Evolutionary conservation across 2,329 filamentous ascomycete genomes (phyloP).

Genomic region (Xylaria sp.): DNA sequence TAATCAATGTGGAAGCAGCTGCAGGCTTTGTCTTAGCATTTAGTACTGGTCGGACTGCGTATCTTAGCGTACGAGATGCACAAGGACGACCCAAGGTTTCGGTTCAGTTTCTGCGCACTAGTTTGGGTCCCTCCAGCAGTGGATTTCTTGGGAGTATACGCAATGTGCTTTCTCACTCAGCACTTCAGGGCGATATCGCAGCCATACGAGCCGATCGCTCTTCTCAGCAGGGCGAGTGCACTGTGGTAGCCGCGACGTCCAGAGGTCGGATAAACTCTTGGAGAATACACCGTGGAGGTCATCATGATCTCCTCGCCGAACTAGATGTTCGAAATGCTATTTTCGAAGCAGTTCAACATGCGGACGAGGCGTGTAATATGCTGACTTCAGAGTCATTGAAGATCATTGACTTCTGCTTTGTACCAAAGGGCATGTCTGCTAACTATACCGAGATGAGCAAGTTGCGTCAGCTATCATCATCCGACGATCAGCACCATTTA

Average conservation of each 20-base stretch:
- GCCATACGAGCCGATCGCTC: constrained; percentile 81
- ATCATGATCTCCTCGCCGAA: constrained; percentile 78
- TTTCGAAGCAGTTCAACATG: constrained; percentile 68
- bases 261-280: constrained; percentile 84
- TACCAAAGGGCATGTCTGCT: constrained; percentile 63
- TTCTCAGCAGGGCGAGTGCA: constrained; percentile 81
- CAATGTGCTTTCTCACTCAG: constrained; percentile 76
- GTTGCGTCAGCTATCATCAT: constrained; percentile 61
- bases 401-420: constrained; percentile 82
- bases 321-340: constrained; percentile 76
- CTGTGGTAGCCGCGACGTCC: constrained; percentile 81
- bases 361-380: constrained; percentile 60
- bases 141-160: constrained; percentile 86
- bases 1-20: constrained; percentile 84
- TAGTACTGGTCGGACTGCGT: constrained; percentile 86
- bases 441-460: constrained; percentile 64
- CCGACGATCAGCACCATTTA: constrained; percentile 67
- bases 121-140: constrained; percentile 64
- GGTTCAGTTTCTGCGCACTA: constrained; percentile 78
- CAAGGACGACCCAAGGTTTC: constrained; percentile 87
- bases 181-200: constrained; percentile 79
- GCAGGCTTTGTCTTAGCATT: constrained; percentile 88
- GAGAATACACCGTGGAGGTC: constrained; percentile 89
- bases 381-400: constrained; percentile 71
- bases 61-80: constrained; percentile 84